phyloP scores from a whole-genome alignment of 805 yeast species.

The Ogataea pignaliae region DNA sequence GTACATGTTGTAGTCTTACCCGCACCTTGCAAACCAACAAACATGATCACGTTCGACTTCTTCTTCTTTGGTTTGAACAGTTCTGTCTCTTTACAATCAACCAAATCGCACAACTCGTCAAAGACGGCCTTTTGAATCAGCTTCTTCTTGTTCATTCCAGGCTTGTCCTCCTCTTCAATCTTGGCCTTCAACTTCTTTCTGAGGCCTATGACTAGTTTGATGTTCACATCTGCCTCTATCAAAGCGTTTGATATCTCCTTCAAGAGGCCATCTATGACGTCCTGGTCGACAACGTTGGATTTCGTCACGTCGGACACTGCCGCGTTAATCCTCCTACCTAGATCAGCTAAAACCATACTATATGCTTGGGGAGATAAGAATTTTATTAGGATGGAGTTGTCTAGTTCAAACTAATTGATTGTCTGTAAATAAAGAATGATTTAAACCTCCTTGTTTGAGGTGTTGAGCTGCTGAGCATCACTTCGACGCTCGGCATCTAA shows the following conservation, averaged over 20 bases:
- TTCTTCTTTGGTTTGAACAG: conserved; percentile 82
- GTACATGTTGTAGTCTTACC: conserved; percentile 99
- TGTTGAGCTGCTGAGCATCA: neutral
- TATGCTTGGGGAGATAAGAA: neutral
- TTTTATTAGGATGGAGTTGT: neutral
- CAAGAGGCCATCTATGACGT: conserved; percentile 64
- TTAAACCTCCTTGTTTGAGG: neutral
- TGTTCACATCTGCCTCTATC: conserved; percentile 90
- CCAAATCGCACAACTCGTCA: conserved; percentile 84
- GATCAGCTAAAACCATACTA: conserved; percentile 71
- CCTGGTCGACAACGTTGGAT: conserved; percentile 50
- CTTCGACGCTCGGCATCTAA: too few species aligned
- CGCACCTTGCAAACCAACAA: conserved; percentile 98
- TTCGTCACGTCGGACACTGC: conserved; percentile 65
- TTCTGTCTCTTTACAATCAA: conserved; percentile 53
- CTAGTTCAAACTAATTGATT: neutral
- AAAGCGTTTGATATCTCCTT: conserved; percentile 89
- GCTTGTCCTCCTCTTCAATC: conserved; percentile 50
- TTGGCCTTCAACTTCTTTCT: conserved; percentile 65
- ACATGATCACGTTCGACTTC: conserved; percentile 79
- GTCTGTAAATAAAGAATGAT: neutral
- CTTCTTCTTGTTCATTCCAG: conserved; percentile 66
- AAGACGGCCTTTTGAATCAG: conserved; percentile 86
- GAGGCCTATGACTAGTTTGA: conserved; percentile 71
- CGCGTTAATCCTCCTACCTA: conserved; percentile 70